A percentile compares a stretch with the other conserved stretches of the same genome.
Conservation (phyloP, 768 basidiomycete species). For the Collybia sordida region DNA sequence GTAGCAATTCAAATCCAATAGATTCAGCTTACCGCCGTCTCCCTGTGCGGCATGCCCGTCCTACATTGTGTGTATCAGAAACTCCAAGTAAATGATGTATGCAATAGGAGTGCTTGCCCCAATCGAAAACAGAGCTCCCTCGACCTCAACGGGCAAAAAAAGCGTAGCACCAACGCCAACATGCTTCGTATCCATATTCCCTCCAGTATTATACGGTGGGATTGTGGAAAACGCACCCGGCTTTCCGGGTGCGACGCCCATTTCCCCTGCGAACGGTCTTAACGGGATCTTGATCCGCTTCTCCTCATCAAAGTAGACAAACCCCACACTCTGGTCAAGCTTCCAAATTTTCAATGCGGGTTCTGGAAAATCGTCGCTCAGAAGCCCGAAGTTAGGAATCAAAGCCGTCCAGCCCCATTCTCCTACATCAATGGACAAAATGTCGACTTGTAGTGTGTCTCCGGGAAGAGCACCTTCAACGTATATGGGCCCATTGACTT, state of each 20-base stretch:
- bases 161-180: constrained; percentile 50
- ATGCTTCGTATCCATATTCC: constrained; percentile 63
- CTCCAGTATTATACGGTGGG: constrained; percentile 61
- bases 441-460: constrained; percentile 60
- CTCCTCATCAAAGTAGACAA: constrained; percentile 50
- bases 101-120: constrained; percentile 43
- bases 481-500: constrained; percentile 61
- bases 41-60: constrained; percentile 48
- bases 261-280: constrained; percentile 61
- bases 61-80: constrained; percentile 22
- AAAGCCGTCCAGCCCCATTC: constrained; percentile 65
- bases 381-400: constrained; percentile 59
- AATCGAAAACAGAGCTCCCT: constrained; percentile 54
- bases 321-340: constrained; percentile 36
- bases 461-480: constrained; percentile 52
- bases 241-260: constrained; percentile 58
- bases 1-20: too few relatives aligned
- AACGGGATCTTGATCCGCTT: constrained; percentile 50
- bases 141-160: constrained; percentile 57
- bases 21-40: too few relatives aligned
- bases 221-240: constrained; percentile 58
- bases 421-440: constrained; percentile 49
- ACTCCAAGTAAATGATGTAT: neutral
- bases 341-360: constrained; percentile 57
- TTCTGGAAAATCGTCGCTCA: constrained; percentile 54